phyloP scores from a whole-genome alignment of 192 early-diverging fungal genomes.

The Gonapodya sp. region DNA sequence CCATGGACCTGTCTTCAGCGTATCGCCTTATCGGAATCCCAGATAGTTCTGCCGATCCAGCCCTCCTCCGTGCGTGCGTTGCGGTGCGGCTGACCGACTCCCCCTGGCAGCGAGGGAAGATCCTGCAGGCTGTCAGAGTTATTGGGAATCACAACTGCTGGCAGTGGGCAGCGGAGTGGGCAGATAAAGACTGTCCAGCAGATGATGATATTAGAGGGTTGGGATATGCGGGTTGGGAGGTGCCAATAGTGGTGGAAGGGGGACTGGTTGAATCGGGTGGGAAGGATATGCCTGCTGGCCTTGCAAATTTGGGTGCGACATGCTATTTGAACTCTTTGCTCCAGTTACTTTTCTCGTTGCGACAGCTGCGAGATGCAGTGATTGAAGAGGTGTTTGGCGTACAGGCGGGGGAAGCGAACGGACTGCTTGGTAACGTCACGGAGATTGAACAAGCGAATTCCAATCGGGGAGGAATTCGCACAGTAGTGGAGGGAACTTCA shows the following conservation, averaged over 20 bases:
- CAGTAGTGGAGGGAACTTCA: background rate
- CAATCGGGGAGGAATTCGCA: background rate
- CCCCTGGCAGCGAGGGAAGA: background rate
- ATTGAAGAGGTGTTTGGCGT: slow-evolving; percentile 37
- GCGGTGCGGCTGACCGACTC: background rate
- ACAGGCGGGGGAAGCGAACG: slow-evolving; percentile 19
- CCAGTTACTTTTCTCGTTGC: slow-evolving; percentile 61
- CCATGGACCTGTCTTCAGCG: background rate
- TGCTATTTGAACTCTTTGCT: slow-evolving; percentile 83
- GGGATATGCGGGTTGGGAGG: background rate
- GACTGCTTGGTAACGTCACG: no score
- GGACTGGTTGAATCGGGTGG: background rate
- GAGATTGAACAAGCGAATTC: no score
- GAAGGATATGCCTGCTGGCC: slow-evolving; percentile 49
- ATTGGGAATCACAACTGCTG: background rate
- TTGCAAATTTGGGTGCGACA: slow-evolving; percentile 76
- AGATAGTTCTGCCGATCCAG: background rate
- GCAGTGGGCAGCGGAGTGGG: background rate
- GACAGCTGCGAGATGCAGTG: slow-evolving; percentile 50
- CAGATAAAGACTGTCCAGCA: background rate
- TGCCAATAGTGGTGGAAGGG: background rate
- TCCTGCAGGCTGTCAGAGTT: background rate
- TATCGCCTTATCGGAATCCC: background rate
- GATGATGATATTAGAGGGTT: background rate
- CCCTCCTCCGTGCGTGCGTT: background rate